Evolutionary conservation across 805 yeast genomes (phyloP), one percentile per base, ranked within the genome.

Genomic region (Metschnikowia anglica): DNA sequence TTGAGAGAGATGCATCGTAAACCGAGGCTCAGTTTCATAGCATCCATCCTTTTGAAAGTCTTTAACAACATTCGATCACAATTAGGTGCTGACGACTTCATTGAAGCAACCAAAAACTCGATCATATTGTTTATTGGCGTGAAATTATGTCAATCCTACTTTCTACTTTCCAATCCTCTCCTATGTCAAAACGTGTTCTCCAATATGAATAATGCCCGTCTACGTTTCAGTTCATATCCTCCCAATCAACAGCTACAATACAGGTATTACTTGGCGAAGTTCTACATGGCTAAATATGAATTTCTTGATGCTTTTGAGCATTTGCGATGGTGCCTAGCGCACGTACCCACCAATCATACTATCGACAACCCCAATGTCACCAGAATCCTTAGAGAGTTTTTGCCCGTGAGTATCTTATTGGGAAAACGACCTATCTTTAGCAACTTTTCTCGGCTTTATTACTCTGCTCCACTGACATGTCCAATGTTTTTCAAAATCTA

Each of bases 111-210:
- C 25, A 79, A 80, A 51, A 79, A 74, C 47, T 58, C 67, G 18
- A 73, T 80, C 23, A 64, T 82, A 34, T 55, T 83, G 18, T 77
- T 68, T 50, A 62, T 81, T 11, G 83, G 85, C 1, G 70, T 69
- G 26, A 66, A 67, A 43, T 62, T 83, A 37, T 81, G 85, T 55
- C 70, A 75, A 43, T 61, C 78, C 5, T 83, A 83, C 58, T 81
- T 77, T 55, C 63, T 59, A 29, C 71, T 81, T 17, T 74, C 69
- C 23, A 77, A 75, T 23, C 83, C 85, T 5, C 65, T 79, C 50
- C 61, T 79, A 13, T 81, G 86, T 59, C 72, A 79, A 26, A 80
- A 81, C 51, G 79, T 81, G 29, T 79, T 80, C 53, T 72, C 82
- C 25, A 81, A 80, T 56, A 74, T 81, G 66, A 77, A 74, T 51